These are phyloP conservation scores for Canna indica DNA, from an alignment of 176 grass and related monocot genomes.

Conservation along the genomic window DNA sequence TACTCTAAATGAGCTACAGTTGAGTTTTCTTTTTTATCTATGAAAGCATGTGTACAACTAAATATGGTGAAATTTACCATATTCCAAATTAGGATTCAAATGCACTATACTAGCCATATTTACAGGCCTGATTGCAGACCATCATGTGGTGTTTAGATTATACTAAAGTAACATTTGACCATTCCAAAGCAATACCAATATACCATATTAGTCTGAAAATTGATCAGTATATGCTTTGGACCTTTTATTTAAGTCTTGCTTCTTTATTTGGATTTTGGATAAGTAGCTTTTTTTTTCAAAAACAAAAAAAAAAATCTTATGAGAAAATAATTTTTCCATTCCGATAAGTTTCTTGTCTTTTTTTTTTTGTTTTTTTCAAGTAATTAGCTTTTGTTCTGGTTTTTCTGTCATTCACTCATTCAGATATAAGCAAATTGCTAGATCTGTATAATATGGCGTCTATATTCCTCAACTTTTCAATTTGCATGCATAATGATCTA, in stretches of 20 bases:
- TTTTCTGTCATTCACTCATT: neutral
- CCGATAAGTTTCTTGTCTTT: neutral
- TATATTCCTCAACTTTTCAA: neutral
- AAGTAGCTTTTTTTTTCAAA: neutral
- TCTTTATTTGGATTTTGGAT: neutral
- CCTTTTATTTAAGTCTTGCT: too few relatives aligned
- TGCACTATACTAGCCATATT: neutral
- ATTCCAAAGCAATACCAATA: neutral
- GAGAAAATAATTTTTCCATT: neutral
- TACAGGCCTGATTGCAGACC: neutral
- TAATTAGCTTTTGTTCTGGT: neutral
- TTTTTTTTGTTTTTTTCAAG: neutral
- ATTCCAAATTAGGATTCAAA: neutral
- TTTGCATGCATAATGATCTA: neutral
- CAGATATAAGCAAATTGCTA: too few relatives aligned
- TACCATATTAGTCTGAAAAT: neutral
- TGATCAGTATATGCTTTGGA: neutral
- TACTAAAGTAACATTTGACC: neutral
- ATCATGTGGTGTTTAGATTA: neutral
- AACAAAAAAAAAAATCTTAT: too few relatives aligned
- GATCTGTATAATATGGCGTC: too few relatives aligned
- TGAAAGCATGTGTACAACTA: neutral
- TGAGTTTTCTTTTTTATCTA: conserved; percentile 12
- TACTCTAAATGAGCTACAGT: conserved; percentile 66
- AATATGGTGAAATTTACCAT: neutral